Evolutionary conservation across 2,329 filamentous ascomycete species (phyloP), one percentile per base, ranked within the genome.

Genomic region (Hypoxylon sp.): DNA sequence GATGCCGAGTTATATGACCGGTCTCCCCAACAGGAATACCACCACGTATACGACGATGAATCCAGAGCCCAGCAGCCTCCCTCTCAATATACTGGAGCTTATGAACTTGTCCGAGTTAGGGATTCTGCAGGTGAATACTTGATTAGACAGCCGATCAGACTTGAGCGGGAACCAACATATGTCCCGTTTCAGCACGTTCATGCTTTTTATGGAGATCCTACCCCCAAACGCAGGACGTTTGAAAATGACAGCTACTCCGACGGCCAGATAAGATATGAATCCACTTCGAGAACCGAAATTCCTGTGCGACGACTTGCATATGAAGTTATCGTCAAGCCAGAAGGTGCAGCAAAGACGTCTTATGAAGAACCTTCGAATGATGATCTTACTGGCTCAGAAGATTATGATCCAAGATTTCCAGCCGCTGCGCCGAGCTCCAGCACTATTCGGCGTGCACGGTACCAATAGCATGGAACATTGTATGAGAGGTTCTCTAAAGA

Each of bases 61-160:
- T 59, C 39, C 37, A 74, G 71, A 50, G 74, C 68, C 26, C 68
- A 70, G n/a, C 76, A 48, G 8, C 31, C 77, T 44, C 68, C 73
- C 3, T 74, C 75, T 48, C 70, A 78, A 57, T 76, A 78, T 66
- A 63, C 73, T 5, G 80, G 81, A 51, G 70, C 79, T 3, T 83
- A 82, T 65, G 85, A 87, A 71, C 77, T 85, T 10, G 79, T 87
- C 35, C 80, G 83, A 42, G 81, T 84, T 6, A 78, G 80, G 11
- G 82, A 84, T 71, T 77, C 81, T 1, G 75, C 81, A 19, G 84
- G 84, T 10, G 80, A 84, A 53, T 86, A 86, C 66, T 81, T 83
- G 66, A 79, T 85, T 59, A 79, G 81, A 42, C 80, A 83, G 29
- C 83, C 83, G 3, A 70, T 83, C 24, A 74, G 75, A 44, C 75